phyloP scores from a whole-genome alignment of 208 protist species.

The Acanthamoeba healyi region DNA sequence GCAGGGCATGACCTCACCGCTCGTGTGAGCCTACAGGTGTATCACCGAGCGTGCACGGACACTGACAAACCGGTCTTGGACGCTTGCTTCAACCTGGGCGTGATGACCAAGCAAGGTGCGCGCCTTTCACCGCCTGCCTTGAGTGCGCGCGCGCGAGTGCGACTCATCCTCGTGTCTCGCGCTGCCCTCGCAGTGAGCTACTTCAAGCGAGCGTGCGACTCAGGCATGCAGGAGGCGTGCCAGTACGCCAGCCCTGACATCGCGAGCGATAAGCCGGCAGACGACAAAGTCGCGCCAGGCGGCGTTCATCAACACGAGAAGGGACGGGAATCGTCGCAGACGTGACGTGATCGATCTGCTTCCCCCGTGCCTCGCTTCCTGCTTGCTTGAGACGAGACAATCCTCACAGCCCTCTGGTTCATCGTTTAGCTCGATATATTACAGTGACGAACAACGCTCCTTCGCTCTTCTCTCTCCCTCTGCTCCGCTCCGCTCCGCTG shows the following conservation, averaged over 20 bases:
- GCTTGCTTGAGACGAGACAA: too few relatives aligned
- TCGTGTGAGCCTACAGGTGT: neutral
- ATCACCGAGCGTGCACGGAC: neutral
- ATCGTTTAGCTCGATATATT: too few relatives aligned
- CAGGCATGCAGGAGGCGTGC: neutral
- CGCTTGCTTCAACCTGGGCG: conserved; percentile 43
- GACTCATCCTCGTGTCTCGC: too few relatives aligned
- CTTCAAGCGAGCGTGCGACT: conserved; percentile 27
- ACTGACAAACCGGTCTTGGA: neutral
- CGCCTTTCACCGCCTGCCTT: too few relatives aligned
- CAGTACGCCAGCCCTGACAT: neutral
- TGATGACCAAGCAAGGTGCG: conserved; percentile 18
- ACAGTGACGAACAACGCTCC: neutral
- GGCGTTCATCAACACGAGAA: neutral
- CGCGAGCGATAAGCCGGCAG: neutral
- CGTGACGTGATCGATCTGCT: too few relatives aligned
- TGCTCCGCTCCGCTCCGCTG: too few relatives aligned
- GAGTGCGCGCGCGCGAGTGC: too few relatives aligned
- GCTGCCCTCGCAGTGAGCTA: neutral
- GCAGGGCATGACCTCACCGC: too few relatives aligned
- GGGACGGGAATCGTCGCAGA: too few relatives aligned
- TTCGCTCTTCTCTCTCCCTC: too few relatives aligned
- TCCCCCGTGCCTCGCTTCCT: too few relatives aligned
- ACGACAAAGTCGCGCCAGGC: neutral
- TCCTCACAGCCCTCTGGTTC: too few relatives aligned